These are phyloP conservation scores for Microbotryum saponariae DNA, from an alignment of 1,284 basidiomycete genomes.

Conservation along the genomic window DNA sequence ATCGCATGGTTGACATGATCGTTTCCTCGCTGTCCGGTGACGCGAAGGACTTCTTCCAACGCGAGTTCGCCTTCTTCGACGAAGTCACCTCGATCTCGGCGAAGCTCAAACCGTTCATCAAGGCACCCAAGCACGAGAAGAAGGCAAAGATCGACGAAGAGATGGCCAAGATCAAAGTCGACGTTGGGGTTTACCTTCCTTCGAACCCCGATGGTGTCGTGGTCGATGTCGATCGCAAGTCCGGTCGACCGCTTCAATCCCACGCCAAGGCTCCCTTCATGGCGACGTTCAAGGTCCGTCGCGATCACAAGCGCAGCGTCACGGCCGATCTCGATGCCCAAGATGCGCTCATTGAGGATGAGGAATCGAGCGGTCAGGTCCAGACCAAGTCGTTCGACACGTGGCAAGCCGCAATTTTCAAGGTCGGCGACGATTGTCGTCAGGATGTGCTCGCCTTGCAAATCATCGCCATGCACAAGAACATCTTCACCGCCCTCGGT, in stretches of 20 bases:
- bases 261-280: constrained; percentile 99
- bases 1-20: constrained; percentile 73
- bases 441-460: constrained; percentile 96
- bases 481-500: constrained; percentile 80
- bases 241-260: constrained; percentile 88
- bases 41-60: constrained; percentile 82
- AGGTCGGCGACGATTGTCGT: constrained; percentile 98
- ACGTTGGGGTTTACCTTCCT: constrained; percentile 90
- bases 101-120: constrained; percentile 94
- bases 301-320: constrained; percentile 27
- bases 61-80: constrained; percentile 93
- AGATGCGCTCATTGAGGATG: constrained; percentile 26
- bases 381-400: constrained; percentile 63
- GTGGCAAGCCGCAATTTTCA: constrained; percentile 99
- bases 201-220: constrained; percentile 96
- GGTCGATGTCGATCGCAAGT: constrained; percentile 92
- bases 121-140: constrained; percentile 91
- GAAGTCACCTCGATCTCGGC: constrained; percentile 97
- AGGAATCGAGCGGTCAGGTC: constrained; percentile 14
- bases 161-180: constrained; percentile 91
- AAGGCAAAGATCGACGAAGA: constrained; percentile 99
- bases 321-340: constrained; percentile 54
- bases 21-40: constrained; percentile 83
- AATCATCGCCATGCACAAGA: constrained; percentile 99
- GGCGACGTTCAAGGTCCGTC: constrained; percentile 96